A percentile compares a stretch with the other conserved stretches of the same genome.
These are phyloP conservation scores for Pseudognaphalium luteoalbum DNA, from an alignment of 129 eudicot genomes.

Conservation along the genomic window DNA sequence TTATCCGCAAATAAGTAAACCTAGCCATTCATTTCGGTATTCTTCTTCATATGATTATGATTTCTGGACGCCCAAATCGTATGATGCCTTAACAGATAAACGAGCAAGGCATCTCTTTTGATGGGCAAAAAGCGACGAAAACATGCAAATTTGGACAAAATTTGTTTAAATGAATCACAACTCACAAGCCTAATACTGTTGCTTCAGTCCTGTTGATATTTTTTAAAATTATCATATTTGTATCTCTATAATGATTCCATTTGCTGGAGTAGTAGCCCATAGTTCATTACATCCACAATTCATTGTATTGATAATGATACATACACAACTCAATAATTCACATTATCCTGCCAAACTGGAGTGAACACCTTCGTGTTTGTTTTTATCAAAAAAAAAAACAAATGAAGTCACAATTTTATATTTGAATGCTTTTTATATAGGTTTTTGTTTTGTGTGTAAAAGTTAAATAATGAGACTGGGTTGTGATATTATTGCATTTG, in stretches of 20 bases:
- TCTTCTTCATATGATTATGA: not conserved
- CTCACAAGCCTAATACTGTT: slow-evolving; percentile 30
- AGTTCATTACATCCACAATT: not conserved
- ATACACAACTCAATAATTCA: slow-evolving; percentile 6
- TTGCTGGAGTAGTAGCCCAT: not conserved
- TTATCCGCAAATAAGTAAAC: too few species aligned
- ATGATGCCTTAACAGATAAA: not conserved
- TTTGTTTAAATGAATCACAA: slow-evolving; percentile 1
- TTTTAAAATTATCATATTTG: not conserved
- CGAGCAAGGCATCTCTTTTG: slow-evolving; percentile 19
- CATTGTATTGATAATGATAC: not conserved
- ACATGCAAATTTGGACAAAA: slow-evolving; percentile 13
- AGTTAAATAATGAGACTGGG: slow-evolving; percentile 6
- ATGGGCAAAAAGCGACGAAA: slow-evolving; percentile 1
- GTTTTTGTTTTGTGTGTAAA: slow-evolving; percentile 24
- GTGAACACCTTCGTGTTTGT: not conserved
- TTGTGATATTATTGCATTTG: slow-evolving; percentile 14
- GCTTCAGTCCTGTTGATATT: slow-evolving; percentile 35
- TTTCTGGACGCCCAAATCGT: not conserved
- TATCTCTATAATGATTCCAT: not conserved
- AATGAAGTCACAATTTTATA: not conserved
- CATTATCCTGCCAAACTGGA: slow-evolving; percentile 19
- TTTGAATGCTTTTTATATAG: not conserved
- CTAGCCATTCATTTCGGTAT: not conserved
- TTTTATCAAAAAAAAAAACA: not conserved